Percentiles rank a stretch among this genome's conserved stretches.
Conservation (phyloP, 371 early-diverging fungal genomes). For the Mortierella sp. region DNA sequence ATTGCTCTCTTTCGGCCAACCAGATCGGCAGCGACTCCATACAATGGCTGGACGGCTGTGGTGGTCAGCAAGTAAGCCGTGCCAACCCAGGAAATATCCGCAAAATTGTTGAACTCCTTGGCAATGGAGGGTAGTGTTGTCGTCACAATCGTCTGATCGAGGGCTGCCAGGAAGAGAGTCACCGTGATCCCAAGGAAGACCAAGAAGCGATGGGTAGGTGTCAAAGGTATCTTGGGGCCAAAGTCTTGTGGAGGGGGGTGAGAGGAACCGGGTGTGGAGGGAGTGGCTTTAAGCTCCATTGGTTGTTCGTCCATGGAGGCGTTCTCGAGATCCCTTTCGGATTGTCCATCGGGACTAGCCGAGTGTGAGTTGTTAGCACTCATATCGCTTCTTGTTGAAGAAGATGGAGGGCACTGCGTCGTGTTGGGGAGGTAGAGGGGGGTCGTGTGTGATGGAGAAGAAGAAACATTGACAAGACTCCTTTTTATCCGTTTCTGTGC, state of each 20-base stretch:
- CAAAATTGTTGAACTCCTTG: conserved; percentile 72
- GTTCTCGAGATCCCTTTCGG: too few relatives aligned
- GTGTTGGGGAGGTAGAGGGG: too few relatives aligned
- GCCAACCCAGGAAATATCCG: conserved; percentile 66
- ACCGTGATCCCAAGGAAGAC: conserved; percentile 55
- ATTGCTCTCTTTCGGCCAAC: conserved; percentile 73
- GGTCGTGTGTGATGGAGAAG: too few relatives aligned
- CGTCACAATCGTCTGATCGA: conserved; percentile 81
- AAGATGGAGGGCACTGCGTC: too few relatives aligned
- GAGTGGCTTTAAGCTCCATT: too few relatives aligned
- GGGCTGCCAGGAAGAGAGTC: conserved; percentile 68
- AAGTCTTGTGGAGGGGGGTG: conserved; percentile 24
- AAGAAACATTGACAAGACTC: too few relatives aligned
- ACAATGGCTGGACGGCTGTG: conserved; percentile 56
- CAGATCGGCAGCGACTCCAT: conserved; percentile 67
- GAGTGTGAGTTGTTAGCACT: too few relatives aligned
- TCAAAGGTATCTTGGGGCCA: conserved; percentile 34
- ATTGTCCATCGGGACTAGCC: too few relatives aligned
- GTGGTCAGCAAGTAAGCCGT: conserved; percentile 63
- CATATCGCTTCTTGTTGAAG: too few relatives aligned
- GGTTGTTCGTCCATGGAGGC: too few relatives aligned
- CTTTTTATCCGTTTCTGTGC: too few relatives aligned
- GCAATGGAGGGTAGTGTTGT: conserved; percentile 79
- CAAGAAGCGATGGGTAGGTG: conserved; percentile 23
- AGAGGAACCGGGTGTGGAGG: too few relatives aligned